Evolutionary conservation across 495 filamentous ascomycete species (phyloP), one percentile per base, ranked within the genome.

Genomic region (Letharia lupina): DNA sequence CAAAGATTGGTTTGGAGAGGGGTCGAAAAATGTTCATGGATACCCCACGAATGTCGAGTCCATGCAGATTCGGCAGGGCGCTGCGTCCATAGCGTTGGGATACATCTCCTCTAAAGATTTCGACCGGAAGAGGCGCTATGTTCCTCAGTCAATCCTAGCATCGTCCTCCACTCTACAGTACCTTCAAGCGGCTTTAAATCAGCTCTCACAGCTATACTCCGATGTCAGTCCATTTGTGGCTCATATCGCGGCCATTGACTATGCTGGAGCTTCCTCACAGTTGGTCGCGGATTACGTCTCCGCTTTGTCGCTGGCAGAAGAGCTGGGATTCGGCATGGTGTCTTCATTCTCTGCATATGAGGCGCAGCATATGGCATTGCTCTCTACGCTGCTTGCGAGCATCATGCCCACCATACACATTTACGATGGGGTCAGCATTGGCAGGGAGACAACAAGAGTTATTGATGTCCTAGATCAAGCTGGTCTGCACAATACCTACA

Each of bases 91-190:
- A 74, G 91, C 95, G 42, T 82, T 98, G 59, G 94, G 94, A 67
- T 98, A 98, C 77, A 88, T 98, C 71, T 98, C 98, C 80, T 96
- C 91, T 44, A 89, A 89, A 73, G 94, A 98, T 75, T 96, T 93
- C 69, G 91, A 96, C 73, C 75, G 94, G 67, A 87, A 84, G 82
- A 97, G 95, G 82, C 87, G 91, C 69, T 86, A 94, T 75, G 82
- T 96, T 44, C 93, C 94, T 7, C 94, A 98, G 80, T 86, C 89
- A 4, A 85, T 98, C 65, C 77, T 98, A 63, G 93, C 92, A 16
- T 89, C 91, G 0, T 90, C 91, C 1, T 84, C 91, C 39, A 91
- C 87, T 62, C 80, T 98, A 42, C 83, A 86, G 37, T 86, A 89
- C 67, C 86, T 98, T 71, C 90, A 90, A 33, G 75, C 88, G n/a